Evolutionary conservation across 116 monocot genomes (phyloP).

Genomic region (Phalaenopsis hybrid): DNA sequence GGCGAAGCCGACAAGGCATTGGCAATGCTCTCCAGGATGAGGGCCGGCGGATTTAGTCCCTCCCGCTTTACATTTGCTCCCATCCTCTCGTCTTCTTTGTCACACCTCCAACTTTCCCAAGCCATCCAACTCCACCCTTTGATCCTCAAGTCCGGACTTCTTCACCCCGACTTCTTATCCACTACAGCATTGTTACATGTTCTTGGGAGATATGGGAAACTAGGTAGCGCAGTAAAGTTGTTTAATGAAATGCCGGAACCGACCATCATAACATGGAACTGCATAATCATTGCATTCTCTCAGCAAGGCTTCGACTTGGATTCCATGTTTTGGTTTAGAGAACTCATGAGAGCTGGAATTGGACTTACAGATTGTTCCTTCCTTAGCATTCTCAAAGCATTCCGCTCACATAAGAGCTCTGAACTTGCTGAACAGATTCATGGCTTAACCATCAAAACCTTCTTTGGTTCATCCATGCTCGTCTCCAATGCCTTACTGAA

Average conservation of each 20-base stretch:
- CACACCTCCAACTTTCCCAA: background rate
- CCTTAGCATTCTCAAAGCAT: constrained; percentile 29
- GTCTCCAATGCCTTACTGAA: constrained; percentile 54
- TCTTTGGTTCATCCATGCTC: constrained; percentile 22
- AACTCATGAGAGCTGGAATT: constrained; percentile 26
- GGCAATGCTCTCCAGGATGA: constrained; percentile 33
- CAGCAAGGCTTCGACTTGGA: constrained; percentile 21
- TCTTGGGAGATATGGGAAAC: constrained; percentile 23
- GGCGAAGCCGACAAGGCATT: constrained; percentile 13
- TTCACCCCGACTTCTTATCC: constrained; percentile 33
- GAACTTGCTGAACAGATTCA: constrained; percentile 36
- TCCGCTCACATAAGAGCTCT: constrained; percentile 9
- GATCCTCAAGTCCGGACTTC: constrained; percentile 46
- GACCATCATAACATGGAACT: constrained; percentile 58
- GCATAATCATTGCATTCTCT: constrained; percentile 30
- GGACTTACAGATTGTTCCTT: constrained; percentile 37
- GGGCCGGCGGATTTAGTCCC: constrained; percentile 25
- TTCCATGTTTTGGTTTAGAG: constrained; percentile 31
- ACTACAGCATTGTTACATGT: constrained; percentile 40
- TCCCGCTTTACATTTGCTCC: constrained; percentile 49
- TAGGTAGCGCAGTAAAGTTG: constrained; percentile 36
- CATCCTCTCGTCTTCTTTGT: constrained; percentile 33
- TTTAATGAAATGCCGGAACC: constrained; percentile 56
- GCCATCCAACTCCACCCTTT: constrained; percentile 38
- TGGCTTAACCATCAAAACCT: constrained; percentile 28